Base-by-base conservation (phyloP, 495 filamentous ascomycete genomes). In the Aspergillus egyptiacus region DNA sequence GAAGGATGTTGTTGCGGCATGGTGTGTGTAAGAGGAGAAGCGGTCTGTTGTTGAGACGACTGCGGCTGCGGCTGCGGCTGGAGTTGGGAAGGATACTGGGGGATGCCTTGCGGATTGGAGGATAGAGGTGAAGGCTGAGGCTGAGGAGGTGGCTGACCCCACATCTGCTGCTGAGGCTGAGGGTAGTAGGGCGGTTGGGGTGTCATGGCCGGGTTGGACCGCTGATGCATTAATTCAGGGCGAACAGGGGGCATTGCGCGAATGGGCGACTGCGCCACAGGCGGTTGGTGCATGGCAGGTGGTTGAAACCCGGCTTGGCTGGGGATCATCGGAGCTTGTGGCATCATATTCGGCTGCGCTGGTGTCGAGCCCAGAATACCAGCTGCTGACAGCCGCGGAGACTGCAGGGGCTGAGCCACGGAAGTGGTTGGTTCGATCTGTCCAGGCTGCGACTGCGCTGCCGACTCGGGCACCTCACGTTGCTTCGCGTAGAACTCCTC, bases 401-500 rank as follows among this genome's bases (percentile, higher is more conserved):
- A 64, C 39, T 71, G 71, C 48, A 74, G 51, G 35, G 68, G 63
- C 54, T 74, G 77, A 36, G 70, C 74, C 45, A 60, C 71, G 20
- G 70, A 65, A 13, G 70, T 66, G 65, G 63, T 65, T 65, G 78
- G 58, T 66, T 74, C 62, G 65, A 78, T 63, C 68, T 70, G 57
- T 70, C 66, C 57, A 63, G 72, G 59, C 67, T 79, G 58, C 59
- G 68, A 62, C 62, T 62, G 67, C 8, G 50, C 62, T 45, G 80
- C 66, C 17, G 80, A 70, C 25, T 77, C 62, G 18, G 89, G 83
- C 47, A 72, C 76, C 61, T 93, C 89, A 54, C 85, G 91, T 22
- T 82, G 85, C 59, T 82, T 79, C 48, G 80, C 76, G 83, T 87
- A 96, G 37, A 83, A 77, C 49, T 82, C 82, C 43, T 87, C 81